Base-by-base conservation (phyloP, 192 early-diverging fungal genomes). In the Rhizophagus sp. region DNA sequence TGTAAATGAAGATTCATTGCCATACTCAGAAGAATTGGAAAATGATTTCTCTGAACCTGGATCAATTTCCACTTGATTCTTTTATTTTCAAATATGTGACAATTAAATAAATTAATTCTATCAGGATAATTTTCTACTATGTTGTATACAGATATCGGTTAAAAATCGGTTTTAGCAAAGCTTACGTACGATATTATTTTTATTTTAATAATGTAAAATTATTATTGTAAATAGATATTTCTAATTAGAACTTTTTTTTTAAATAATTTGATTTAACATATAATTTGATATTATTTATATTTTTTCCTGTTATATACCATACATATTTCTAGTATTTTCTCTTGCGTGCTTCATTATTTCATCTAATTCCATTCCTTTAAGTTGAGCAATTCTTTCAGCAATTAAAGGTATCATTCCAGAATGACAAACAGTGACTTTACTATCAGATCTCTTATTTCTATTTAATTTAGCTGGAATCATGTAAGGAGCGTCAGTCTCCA, bases 331-430 rank as follows among this genome's bases (percentile, higher is more conserved):
- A 12, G 78, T 63, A 52, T 79, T 79, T 44, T 79, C 78, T 71
- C 78, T 79, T 22, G 68, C 68, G 2, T 50, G 13, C 3, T n/a
- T 50, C 78, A 79, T 79, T 7, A 79, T 25, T 19, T 52, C 50
- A 36, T 79, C 78, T 41, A 79, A 62, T 39, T 69, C 67, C 11
- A 68, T 71, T 36, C 33, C 33, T 62, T 39, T 79, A 36, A 79
- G 44, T 41, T 79, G 33, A 30, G 78, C 44, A 61, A 79, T 71
- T 62, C 27, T 79, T 44, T 79, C 39, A n/a, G 78, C 78, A 17
- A 79, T 34, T 30, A 79, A 79, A 69, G 78, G 78, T 44, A 79
- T 79, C 78, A 79, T 79, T 71, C 78, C 78, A 36, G 78, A 79
- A 79, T 79, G 78, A 71, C 49, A 62, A n/a, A 79, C 52, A 25